Evolutionary conservation across 2,329 filamentous ascomycete genomes (phyloP).

Genomic region (Phyllosticta citribraziliensis): DNA sequence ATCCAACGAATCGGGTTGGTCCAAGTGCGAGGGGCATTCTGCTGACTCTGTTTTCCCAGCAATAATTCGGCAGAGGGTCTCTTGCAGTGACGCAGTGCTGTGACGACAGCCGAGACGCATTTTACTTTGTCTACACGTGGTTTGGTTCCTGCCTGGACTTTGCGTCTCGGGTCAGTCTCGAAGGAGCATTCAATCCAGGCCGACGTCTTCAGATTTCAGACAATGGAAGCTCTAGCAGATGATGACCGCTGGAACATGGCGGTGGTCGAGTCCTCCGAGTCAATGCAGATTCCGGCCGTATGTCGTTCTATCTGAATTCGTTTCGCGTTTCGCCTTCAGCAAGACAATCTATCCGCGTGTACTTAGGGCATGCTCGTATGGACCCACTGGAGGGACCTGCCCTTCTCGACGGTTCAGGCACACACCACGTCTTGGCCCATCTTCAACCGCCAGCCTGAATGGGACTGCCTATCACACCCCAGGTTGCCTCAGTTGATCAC

Average conservation of each 20-base stretch:
- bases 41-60: background rate
- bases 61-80: no score
- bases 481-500: background rate
- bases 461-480: background rate
- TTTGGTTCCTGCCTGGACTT: no score
- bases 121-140: no score
- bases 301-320: background rate
- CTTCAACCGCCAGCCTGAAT: background rate
- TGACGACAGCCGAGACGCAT: no score
- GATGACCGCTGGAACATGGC: background rate
- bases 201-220: no score
- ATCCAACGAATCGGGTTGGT: background rate
- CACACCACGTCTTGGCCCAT: background rate
- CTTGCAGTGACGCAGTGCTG: no score
- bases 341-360: background rate
- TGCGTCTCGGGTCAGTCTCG: no score
- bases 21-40: background rate
- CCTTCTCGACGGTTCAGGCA: background rate
- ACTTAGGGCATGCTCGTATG: background rate
- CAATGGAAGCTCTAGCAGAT: background rate
- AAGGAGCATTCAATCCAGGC: no score
- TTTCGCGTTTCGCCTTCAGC: background rate
- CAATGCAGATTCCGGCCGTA: background rate
- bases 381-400: background rate
- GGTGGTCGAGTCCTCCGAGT: background rate